Evolutionary conservation across 768 basidiomycete species (phyloP).

Genomic region (Tylopilus balloui): DNA sequence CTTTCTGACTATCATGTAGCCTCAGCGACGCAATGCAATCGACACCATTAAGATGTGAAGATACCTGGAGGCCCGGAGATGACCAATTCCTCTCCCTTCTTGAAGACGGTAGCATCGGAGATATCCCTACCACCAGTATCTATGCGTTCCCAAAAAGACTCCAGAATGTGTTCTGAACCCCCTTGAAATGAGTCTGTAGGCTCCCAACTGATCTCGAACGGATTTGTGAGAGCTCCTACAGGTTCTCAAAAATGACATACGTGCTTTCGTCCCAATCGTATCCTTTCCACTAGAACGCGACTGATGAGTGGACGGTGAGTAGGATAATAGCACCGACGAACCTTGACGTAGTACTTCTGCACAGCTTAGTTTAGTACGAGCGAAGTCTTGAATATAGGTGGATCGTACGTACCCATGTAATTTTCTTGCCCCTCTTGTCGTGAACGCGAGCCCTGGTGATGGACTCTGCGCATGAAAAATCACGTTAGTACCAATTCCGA

Average conservation of each 20-base stretch:
- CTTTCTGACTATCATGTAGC: constrained; percentile 14
- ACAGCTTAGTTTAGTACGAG: constrained; percentile 15
- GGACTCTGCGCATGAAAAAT: constrained; percentile 38
- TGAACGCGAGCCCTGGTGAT: constrained; percentile 50
- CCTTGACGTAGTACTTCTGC: constrained; percentile 58
- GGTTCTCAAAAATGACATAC: constrained; percentile 35
- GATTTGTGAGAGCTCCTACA: constrained; percentile 1
- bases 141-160: constrained; percentile 36
- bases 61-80: constrained; percentile 60
- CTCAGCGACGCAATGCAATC: constrained; percentile 1
- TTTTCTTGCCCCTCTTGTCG: constrained; percentile 40
- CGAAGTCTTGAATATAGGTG: not conserved
- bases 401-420: constrained; percentile 49
- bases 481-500: too few species aligned
- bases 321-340: constrained; percentile 27
- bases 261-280: constrained; percentile 53
- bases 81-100: constrained; percentile 48
- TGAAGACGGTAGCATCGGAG: constrained; percentile 46
- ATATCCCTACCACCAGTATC: constrained; percentile 41
- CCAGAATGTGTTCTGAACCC: constrained; percentile 50
- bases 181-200: constrained; percentile 54
- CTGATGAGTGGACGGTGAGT: constrained; percentile 1
- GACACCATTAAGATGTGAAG: not conserved
- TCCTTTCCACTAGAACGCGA: constrained; percentile 52
- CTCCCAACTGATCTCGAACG: constrained; percentile 55